Evolutionary conservation across 129 eudicot species (phyloP).

Genomic region (Deinandra increscens): DNA sequence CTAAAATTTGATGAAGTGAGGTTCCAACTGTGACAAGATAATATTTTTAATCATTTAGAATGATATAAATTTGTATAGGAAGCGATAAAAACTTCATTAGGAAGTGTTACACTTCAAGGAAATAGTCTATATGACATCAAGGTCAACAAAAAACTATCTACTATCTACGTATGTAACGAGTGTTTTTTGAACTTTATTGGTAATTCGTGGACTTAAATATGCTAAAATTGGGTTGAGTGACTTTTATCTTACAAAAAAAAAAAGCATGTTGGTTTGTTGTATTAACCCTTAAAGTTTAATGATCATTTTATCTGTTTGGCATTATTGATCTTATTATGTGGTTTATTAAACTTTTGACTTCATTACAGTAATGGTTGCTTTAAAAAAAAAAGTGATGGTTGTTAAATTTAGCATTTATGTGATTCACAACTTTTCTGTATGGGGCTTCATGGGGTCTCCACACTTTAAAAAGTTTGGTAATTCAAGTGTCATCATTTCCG

Average conservation of each 20-base stretch:
- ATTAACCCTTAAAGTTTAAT: neutral
- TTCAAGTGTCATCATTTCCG: neutral
- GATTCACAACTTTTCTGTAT: slow-evolving; percentile 6
- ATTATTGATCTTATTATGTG: neutral
- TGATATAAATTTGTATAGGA: neutral
- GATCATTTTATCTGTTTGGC: neutral
- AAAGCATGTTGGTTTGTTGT: slow-evolving; percentile 5
- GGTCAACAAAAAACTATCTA: neutral
- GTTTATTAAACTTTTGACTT: neutral
- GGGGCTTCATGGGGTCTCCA: slow-evolving; percentile 22
- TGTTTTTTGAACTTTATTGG: neutral
- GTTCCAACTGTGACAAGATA: neutral
- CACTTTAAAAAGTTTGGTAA: neutral
- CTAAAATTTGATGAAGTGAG: neutral
- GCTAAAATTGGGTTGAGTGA: neutral
- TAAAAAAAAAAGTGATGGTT: slow-evolving; percentile 15
- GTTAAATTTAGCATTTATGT: slow-evolving; percentile 19
- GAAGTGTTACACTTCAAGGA: too few relatives aligned
- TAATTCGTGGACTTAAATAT: neutral
- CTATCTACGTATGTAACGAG: neutral
- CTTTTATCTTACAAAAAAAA: neutral
- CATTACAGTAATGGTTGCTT: neutral
- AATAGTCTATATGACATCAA: neutral
- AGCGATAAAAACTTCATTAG: neutral
- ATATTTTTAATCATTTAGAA: neutral